phyloP scores from a whole-genome alignment of 1,284 basidiomycete species.

The Rhodotorula sp. region DNA sequence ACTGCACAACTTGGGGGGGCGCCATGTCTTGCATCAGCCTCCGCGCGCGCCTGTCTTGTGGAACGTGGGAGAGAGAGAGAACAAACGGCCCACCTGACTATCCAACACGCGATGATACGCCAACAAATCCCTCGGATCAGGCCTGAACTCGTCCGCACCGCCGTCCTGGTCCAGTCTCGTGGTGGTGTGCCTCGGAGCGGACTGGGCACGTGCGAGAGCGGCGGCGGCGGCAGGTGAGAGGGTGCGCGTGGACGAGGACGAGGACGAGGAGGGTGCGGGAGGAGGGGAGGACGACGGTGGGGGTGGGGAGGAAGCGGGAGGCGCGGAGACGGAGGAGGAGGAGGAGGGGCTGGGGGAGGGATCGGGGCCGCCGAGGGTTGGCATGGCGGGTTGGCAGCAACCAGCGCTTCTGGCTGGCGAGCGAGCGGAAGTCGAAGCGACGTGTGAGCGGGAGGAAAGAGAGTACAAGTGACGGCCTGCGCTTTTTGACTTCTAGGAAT shows the following conservation, averaged over 20 bases:
- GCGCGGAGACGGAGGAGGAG: no score
- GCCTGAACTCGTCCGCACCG: slow-evolving; percentile 19
- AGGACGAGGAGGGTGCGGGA: not conserved
- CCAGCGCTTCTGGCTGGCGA: no score
- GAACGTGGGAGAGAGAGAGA: no score
- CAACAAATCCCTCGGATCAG: slow-evolving; percentile 16
- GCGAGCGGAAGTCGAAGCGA: no score
- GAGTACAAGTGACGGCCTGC: no score
- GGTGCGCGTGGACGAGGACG: not conserved
- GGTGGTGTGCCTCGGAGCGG: not conserved
- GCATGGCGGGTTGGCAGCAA: no score
- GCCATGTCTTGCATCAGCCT: not conserved
- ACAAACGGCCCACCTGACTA: slow-evolving; percentile 2
- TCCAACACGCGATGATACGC: slow-evolving; percentile 29
- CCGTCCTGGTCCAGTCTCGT: not conserved
- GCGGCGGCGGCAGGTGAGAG: slow-evolving; percentile 1
- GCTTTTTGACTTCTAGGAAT: no score
- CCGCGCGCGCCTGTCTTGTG: no score
- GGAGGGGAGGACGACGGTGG: not conserved
- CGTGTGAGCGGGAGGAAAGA: no score
- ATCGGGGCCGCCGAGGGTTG: not conserved
- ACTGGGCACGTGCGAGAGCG: not conserved
- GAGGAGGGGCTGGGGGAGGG: not conserved
- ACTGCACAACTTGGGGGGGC: no score
- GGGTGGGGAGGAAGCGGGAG: not conserved